A percentile compares a stretch with the other conserved stretches of the same genome.
Conservation (phyloP, 805 yeast species). For the Saccharomycopsis fibuligera region DNA sequence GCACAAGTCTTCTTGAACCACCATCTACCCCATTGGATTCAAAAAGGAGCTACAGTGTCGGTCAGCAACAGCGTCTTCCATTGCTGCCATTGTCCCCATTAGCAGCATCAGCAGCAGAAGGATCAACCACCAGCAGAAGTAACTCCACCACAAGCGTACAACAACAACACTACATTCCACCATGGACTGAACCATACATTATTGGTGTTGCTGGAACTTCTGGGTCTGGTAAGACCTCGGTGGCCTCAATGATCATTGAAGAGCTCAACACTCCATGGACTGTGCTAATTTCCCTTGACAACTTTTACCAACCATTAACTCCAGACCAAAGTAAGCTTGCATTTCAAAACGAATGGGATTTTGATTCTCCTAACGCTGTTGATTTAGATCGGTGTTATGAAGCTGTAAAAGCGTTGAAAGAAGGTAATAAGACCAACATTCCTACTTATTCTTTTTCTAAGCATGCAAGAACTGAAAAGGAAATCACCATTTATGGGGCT, state of each 20-base stretch:
- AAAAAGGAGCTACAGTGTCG: too few relatives aligned
- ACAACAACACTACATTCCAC: constrained; percentile 53
- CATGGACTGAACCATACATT: constrained; percentile 84
- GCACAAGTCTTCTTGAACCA: too few relatives aligned
- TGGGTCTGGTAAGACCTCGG: constrained; percentile 92
- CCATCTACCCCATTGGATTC: too few relatives aligned
- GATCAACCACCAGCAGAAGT: too few relatives aligned
- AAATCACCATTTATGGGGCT: constrained; percentile 83
- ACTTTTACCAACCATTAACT: constrained; percentile 75
- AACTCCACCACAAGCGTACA: too few relatives aligned
- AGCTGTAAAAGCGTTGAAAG: constrained; percentile 59
- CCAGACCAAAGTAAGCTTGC: constrained; percentile 59
- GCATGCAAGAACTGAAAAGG: constrained; percentile 54
- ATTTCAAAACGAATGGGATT: constrained; percentile 66
- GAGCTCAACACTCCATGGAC: constrained; percentile 91
- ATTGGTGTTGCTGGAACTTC: constrained; percentile 84
- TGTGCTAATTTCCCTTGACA: constrained; percentile 80
- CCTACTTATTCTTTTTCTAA: constrained; percentile 63
- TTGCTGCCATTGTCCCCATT: too few relatives aligned
- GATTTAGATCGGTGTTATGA: constrained; percentile 69
- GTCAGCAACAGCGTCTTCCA: too few relatives aligned
- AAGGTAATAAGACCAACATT: constrained; percentile 61
- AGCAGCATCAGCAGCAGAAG: too few relatives aligned
- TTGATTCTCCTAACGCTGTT: constrained; percentile 80
- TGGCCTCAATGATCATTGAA: constrained; percentile 75